phyloP scores from a whole-genome alignment of 2,329 filamentous ascomycete genomes.

The Clonostachys chloroleuca region DNA sequence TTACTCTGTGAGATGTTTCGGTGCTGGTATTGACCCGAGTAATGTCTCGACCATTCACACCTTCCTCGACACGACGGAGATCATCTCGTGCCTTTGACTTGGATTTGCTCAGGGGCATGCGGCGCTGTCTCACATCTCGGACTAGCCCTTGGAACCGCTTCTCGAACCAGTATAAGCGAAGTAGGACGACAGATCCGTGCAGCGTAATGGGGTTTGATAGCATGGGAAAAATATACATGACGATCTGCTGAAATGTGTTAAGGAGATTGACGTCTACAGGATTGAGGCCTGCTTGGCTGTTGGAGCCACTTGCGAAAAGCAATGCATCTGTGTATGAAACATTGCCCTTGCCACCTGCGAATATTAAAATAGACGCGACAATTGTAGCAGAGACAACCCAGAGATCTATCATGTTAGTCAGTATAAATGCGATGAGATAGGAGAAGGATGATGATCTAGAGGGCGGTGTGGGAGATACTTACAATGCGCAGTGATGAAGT shows the following conservation, averaged over 20 bases:
- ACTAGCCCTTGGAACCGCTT: slow-evolving; percentile 88
- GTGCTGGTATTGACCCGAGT: slow-evolving; percentile 56
- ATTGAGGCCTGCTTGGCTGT: slow-evolving; percentile 92
- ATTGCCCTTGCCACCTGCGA: slow-evolving; percentile 48
- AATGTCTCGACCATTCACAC: slow-evolving; percentile 63
- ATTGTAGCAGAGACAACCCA: slow-evolving; percentile 76
- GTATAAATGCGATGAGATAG: slow-evolving; percentile 8
- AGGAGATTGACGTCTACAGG: slow-evolving; percentile 66
- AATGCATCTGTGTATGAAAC: slow-evolving; percentile 82
- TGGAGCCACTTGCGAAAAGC: slow-evolving; percentile 79
- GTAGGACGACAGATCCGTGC: slow-evolving; percentile 81
- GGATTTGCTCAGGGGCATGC: slow-evolving; percentile 61
- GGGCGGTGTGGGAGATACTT: slow-evolving; percentile 22
- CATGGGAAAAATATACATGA: slow-evolving; percentile 68
- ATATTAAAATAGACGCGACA: slow-evolving; percentile 74
- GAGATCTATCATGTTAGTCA: slow-evolving; percentile 48
- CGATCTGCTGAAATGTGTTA: slow-evolving; percentile 68
- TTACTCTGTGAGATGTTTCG: slow-evolving; percentile 49
- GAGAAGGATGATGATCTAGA: not conserved
- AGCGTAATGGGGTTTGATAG: slow-evolving; percentile 80
- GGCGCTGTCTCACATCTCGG: slow-evolving; percentile 62
- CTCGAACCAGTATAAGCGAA: slow-evolving; percentile 97
- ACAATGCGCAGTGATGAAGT: slow-evolving; percentile 82
- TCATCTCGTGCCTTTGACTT: slow-evolving; percentile 48
- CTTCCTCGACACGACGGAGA: slow-evolving; percentile 47